Base-by-base conservation (phyloP, 441 rosid genomes). In the Pelargonium australe region DNA sequence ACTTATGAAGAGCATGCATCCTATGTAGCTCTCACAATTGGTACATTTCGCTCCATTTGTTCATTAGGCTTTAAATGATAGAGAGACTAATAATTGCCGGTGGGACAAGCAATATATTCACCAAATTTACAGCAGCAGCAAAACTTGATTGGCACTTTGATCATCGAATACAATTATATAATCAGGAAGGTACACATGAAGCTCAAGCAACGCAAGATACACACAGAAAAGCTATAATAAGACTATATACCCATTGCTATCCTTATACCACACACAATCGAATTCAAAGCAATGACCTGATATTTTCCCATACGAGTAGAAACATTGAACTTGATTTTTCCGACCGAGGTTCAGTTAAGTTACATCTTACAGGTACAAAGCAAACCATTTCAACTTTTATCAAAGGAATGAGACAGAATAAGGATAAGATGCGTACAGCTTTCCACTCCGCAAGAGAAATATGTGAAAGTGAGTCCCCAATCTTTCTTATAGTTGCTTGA, bases 401-500 rank as follows among this genome's bases (percentile, higher is more conserved):
- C 69, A 68, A 67, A 49, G 61, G 17, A 71, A 62, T 4, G 25
- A 19, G 23, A 14, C 34, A 14, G 67, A 73, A 58, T 4, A 68
- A 79, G 72, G 78, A 73, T 67, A 57, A 65, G 74, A 74, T 71
- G 73, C 37, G 43, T 45, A 77, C 65, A 84, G 70, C 77, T 72
- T 70, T 80, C 79, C 81, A 70, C 64, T 78, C 77, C 66, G 51
- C 80, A 80, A 40, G 75, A 68, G 72, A 66, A 62, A 70, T 68
- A 34, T 34, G 40, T 34, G 40, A 34, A 77, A 20, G 58, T 31
- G 63, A 76, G 75, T 80, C 68, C 74, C 80, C 81, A 76, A 72
- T 73, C 78, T 76, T 77, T 79, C 81, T 82, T 73, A 78, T 73
- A 84, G 41, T 63, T 57, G 72, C 74, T 69, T 17, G 43, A 13